Conservation (phyloP, 352 stramenopile genomes). For the Phytophthora quininea region DNA sequence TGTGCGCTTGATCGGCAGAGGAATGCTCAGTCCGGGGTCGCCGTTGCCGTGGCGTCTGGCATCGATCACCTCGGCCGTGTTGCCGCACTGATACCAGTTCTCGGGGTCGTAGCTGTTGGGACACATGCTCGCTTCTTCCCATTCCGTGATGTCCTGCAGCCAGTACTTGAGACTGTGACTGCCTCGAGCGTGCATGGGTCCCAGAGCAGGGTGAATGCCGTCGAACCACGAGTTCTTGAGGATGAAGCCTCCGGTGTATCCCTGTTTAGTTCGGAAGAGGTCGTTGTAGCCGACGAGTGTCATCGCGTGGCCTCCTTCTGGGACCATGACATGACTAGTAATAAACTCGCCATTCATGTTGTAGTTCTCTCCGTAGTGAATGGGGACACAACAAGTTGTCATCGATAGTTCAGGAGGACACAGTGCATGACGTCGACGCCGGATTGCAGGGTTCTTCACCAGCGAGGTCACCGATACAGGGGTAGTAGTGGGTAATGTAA, state of each 20-base stretch:
- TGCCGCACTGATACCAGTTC: conserved; percentile 79
- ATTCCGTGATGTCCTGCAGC: conserved; percentile 74
- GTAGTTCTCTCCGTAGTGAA: conserved; percentile 51
- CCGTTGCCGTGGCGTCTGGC: conserved; percentile 16
- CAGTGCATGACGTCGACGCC: conserved; percentile 54
- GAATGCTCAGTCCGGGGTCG: conserved; percentile 43
- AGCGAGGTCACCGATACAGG: conserved; percentile 56
- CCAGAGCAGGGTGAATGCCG: conserved; percentile 60
- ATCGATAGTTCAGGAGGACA: conserved; percentile 54
- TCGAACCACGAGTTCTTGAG: conserved; percentile 85
- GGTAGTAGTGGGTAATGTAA: conserved; percentile 69
- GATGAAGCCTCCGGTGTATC: conserved; percentile 70
- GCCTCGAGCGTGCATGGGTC: conserved; percentile 60
- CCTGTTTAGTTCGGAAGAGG: conserved; percentile 60
- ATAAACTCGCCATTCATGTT: conserved; percentile 79
- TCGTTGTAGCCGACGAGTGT: conserved; percentile 76
- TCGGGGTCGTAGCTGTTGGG: conserved; percentile 73
- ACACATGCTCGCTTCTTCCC: conserved; percentile 71
- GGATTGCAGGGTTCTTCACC: conserved; percentile 62
- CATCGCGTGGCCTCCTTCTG: conserved; percentile 71
- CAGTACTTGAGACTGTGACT: conserved; percentile 77
- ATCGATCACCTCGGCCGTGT: conserved; percentile 58
- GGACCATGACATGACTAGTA: conserved; percentile 51
- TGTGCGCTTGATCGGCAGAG: conserved; percentile 38
- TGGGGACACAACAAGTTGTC: conserved; percentile 62